Conservation (phyloP, 2,329 filamentous ascomycete species). For the Sclerotinia sclerotiorum region DNA sequence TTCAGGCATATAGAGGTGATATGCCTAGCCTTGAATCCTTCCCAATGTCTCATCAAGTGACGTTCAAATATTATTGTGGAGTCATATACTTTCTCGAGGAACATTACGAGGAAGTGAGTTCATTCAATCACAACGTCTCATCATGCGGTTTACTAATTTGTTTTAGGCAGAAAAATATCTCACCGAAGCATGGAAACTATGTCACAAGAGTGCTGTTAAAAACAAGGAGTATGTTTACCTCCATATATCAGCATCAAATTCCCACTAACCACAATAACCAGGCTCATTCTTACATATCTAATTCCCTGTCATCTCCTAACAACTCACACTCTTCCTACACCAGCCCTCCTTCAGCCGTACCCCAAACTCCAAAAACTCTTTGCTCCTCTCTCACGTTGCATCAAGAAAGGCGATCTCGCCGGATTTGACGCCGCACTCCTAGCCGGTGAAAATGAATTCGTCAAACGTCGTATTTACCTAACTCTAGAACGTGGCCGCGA, state of each 20-base stretch:
- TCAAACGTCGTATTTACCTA: conserved; percentile 89
- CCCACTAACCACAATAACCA: conserved; percentile 42
- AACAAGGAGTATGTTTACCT: conserved; percentile 66
- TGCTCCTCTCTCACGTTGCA: conserved; percentile 72
- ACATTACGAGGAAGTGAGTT: conserved; percentile 74
- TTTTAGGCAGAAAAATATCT: conserved; percentile 76
- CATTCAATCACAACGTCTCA: not conserved
- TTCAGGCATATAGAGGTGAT: conserved; percentile 74
- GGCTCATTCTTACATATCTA: conserved; percentile 88
- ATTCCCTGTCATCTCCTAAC: conserved; percentile 92
- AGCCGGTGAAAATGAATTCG: conserved; percentile 85
- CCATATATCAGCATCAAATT: not conserved
- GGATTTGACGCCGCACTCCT: conserved; percentile 81
- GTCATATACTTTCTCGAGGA: conserved; percentile 94
- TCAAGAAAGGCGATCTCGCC: conserved; percentile 77
- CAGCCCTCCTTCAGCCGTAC: conserved; percentile 68
- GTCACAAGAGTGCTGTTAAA: conserved; percentile 66
- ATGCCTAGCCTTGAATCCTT: conserved; percentile 79
- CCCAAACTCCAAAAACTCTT: conserved; percentile 78
- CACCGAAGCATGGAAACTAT: conserved; percentile 77
- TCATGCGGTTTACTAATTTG: conserved; percentile 7
- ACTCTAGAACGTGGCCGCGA: conserved; percentile 91
- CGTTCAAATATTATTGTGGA: conserved; percentile 94
- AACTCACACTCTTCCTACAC: conserved; percentile 77
- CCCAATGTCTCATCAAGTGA: conserved; percentile 86